Percentiles rank a stretch among this genome's conserved stretches.
These are phyloP conservation scores for Microthlaspi erraticum DNA, from an alignment of 345 rosid species.

Conservation along the genomic window DNA sequence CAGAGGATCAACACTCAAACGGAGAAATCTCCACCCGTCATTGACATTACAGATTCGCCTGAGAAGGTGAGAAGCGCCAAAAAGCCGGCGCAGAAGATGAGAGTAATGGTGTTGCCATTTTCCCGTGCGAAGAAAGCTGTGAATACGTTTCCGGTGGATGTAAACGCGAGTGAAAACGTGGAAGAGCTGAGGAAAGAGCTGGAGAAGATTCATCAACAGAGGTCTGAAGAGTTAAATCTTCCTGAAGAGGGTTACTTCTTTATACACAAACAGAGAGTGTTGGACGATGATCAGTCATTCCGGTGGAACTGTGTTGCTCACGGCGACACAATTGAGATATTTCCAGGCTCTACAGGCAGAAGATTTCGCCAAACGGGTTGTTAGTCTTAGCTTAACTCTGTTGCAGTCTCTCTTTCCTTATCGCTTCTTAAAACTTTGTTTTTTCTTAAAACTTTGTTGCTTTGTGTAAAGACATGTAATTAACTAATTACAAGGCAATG, in stretches of 20 bases:
- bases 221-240: slow-evolving; percentile 43
- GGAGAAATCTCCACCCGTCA: background rate
- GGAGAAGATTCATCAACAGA: slow-evolving; percentile 59
- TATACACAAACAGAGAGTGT: slow-evolving; percentile 53
- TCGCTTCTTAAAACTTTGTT: background rate
- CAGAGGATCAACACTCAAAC: background rate
- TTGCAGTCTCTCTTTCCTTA: background rate
- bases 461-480: too few relatives aligned
- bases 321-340: slow-evolving; percentile 75
- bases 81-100: background rate
- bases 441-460: too few relatives aligned
- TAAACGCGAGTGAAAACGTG: slow-evolving; percentile 59
- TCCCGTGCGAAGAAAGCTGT: slow-evolving; percentile 42
- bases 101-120: slow-evolving; percentile 37
- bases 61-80: background rate
- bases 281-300: slow-evolving; percentile 55
- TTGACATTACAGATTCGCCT: slow-evolving; percentile 4
- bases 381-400: background rate
- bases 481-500: too few relatives aligned
- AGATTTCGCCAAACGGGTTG: background rate
- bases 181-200: slow-evolving; percentile 69
- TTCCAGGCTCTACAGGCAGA: slow-evolving; percentile 34
- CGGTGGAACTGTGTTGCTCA: slow-evolving; percentile 64
- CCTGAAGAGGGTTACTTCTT: slow-evolving; percentile 72
- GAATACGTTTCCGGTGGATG: slow-evolving; percentile 58